These are phyloP conservation scores for Candida sp. DNA, from an alignment of 1,139 yeast species.

Conservation along the genomic window DNA sequence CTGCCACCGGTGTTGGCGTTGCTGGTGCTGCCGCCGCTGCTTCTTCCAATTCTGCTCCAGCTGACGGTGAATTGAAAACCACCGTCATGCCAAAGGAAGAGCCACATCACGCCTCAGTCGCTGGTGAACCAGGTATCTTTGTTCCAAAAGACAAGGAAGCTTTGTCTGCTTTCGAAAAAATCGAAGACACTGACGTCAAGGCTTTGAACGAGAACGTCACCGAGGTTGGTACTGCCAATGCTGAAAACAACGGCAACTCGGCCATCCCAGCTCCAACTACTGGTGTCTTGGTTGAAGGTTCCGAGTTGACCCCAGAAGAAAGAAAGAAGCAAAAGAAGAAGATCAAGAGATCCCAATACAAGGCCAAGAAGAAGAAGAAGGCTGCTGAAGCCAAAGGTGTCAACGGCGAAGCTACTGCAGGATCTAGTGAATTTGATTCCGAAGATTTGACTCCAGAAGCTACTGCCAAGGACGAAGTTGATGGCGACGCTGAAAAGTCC, in stretches of 20 bases:
- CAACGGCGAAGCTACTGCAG: slow-evolving; percentile 19
- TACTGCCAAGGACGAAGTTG: slow-evolving; percentile 24
- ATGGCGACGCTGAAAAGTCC: slow-evolving; percentile 19
- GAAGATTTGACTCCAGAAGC: slow-evolving; percentile 19
- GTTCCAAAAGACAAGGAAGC: slow-evolving; percentile 44
- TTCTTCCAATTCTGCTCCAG: not conserved
- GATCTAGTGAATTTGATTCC: slow-evolving; percentile 19
- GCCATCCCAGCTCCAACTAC: slow-evolving; percentile 9
- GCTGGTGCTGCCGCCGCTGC: slow-evolving; percentile 36
- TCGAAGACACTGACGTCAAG: slow-evolving; percentile 48
- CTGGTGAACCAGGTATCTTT: slow-evolving; percentile 63
- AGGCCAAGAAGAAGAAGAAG: slow-evolving; percentile 45
- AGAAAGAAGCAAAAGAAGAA: slow-evolving; percentile 52
- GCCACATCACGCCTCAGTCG: slow-evolving; percentile 38
- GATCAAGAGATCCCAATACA: slow-evolving; percentile 51
- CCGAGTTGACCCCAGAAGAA: slow-evolving; percentile 40
- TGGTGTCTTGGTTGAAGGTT: slow-evolving; percentile 8
- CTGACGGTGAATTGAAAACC: slow-evolving; percentile 33
- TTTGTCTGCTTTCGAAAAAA: slow-evolving; percentile 41
- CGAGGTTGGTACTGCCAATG: slow-evolving; percentile 13
- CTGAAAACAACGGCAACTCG: slow-evolving; percentile 5
- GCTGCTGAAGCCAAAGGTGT: slow-evolving; percentile 46
- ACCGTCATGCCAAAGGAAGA: slow-evolving; percentile 63
- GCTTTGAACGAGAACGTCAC: slow-evolving; percentile 37
- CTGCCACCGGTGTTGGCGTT: not conserved